These are phyloP conservation scores for Podaxis sp. DNA, from an alignment of 768 basidiomycete genomes.

Conservation along the genomic window DNA sequence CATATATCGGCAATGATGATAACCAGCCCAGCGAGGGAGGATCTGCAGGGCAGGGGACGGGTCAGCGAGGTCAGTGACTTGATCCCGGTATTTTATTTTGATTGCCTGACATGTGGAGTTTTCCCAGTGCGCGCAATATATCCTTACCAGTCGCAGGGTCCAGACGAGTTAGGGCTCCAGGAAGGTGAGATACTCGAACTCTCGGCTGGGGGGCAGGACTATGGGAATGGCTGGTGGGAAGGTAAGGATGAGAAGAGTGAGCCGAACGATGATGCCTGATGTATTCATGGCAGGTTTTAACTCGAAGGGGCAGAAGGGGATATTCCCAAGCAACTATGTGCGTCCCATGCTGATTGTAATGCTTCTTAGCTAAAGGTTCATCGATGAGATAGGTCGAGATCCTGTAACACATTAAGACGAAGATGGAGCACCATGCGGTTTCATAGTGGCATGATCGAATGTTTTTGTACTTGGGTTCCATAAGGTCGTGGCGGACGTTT, in stretches of 20 bases:
- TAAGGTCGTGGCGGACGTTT: neutral
- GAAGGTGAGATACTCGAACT: conserved; percentile 66
- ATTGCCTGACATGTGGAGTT: conserved; percentile 10
- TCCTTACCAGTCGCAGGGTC: conserved; percentile 69
- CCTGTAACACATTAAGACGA: neutral
- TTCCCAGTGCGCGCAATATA: conserved; percentile 76
- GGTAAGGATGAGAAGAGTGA: conserved; percentile 38
- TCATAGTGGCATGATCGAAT: conserved; percentile 1
- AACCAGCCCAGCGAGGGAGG: conserved; percentile 21
- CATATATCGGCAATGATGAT: conserved; percentile 56
- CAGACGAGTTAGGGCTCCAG: conserved; percentile 63
- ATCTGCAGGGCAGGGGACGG: conserved; percentile 31
- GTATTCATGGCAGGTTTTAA: conserved; percentile 50
- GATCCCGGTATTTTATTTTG: conserved; percentile 6
- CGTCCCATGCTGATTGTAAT: conserved; percentile 27
- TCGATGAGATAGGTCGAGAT: conserved; percentile 13
- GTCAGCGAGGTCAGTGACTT: conserved; percentile 48
- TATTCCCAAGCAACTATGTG: conserved; percentile 90
- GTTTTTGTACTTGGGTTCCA: neutral
- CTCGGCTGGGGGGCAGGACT: conserved; percentile 63
- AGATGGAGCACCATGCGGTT: neutral
- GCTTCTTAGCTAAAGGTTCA: conserved; percentile 2
- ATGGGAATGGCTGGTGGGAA: conserved; percentile 87
- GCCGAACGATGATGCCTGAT: conserved; percentile 11
- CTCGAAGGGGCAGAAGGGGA: conserved; percentile 61